Evolutionary conservation across 768 basidiomycete genomes (phyloP), one percentile per base, ranked within the genome.

Genomic region (Zangia roseola): DNA sequence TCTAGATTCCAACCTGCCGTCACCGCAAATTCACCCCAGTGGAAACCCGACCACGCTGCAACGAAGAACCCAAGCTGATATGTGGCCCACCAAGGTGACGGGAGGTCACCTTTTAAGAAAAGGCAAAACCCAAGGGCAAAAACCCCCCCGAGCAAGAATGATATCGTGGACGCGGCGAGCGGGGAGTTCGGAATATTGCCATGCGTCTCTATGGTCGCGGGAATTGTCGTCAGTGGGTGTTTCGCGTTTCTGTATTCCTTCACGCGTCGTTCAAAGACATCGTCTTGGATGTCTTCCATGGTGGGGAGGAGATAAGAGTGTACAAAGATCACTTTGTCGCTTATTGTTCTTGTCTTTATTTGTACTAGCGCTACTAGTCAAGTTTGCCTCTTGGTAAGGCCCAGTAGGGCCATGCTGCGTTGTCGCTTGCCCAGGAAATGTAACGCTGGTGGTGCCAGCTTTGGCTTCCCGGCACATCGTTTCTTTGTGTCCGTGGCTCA

Each of bases 1-100:
- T 88, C 86, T 34, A 86, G 71, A 68, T 98, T 98, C 88, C 91
- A 98, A 20, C 91, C 91, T 1, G 94, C 94, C 7, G 97, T 97
- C 5, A 94, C 92, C 31, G 87, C 88, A 61, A 94, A 98, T 67
- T 99, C 97, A 12, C 80, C 83, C 83, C 92, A 88, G 61, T 99
- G 97, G 67, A 99, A 99, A 30, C 77, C 72, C 0, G 90, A 77
- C 89, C 91, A 92, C 5, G 86, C 77, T 28, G 87, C 83, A 34
- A 90, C 53, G 66, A 94, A 98, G 66, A 90, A 83, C 1, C 88
- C 91, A 2, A 97, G 74, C 60, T 88, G 88, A 48, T 82, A 80
- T 23, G 84, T 88, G 0, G 81, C 68, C 81, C 87, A 88, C 77
- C 80, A 83, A 25, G 64, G 67, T 9, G 55, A 52, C 24, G 58